These are phyloP conservation scores for Phycomyces nitens DNA, from an alignment of 192 early-diverging fungal genomes.

Conservation along the genomic window DNA sequence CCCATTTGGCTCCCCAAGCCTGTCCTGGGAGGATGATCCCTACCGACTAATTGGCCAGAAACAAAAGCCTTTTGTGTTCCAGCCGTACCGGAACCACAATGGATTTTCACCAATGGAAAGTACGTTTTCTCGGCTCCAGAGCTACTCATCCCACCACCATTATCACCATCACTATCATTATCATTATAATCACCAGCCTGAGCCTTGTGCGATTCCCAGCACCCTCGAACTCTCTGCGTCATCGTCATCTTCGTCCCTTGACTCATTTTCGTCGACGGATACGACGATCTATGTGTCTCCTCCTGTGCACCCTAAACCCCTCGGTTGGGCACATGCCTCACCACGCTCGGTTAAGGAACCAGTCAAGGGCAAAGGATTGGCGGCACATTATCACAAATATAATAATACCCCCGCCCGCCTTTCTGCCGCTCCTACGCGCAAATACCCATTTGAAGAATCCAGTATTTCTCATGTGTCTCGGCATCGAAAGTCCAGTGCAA, in stretches of 20 bases:
- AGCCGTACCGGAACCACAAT: no score
- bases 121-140: no score
- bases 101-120: no score
- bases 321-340: background rate
- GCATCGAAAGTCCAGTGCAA: background rate
- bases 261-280: background rate
- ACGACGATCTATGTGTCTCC: background rate
- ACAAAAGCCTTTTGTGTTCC: no score
- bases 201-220: no score
- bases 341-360: background rate
- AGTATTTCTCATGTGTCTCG: background rate
- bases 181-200: no score
- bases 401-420: background rate
- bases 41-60: no score
- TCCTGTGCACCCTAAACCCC: background rate
- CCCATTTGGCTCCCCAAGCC: no score
- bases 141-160: background rate
- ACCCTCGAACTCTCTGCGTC: background rate
- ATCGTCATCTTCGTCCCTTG: background rate
- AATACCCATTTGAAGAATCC: background rate
- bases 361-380: background rate
- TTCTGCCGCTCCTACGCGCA: background rate
- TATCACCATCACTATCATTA: background rate
- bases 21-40: no score
- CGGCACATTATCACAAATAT: background rate